Conservation (phyloP, 2,329 filamentous ascomycete species). For the Xylariaceae sp. region DNA sequence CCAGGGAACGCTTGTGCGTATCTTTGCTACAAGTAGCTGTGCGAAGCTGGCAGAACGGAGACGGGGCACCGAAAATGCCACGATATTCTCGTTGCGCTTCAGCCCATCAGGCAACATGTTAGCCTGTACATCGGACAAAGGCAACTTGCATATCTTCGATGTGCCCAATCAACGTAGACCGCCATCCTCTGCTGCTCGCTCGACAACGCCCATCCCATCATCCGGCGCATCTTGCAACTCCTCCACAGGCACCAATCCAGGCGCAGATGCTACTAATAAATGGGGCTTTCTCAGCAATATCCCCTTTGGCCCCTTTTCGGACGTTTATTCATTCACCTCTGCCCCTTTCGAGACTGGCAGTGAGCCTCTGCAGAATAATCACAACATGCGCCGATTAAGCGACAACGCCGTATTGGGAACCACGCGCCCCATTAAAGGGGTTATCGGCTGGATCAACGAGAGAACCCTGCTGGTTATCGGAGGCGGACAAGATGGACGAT, state of each 20-base stretch:
- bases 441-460: conserved; percentile 79
- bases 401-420: conserved; percentile 42
- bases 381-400: conserved; percentile 24
- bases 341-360: conserved; percentile 78
- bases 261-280: conserved; percentile 58
- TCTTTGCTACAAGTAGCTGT: conserved; percentile 76
- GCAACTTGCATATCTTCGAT: conserved; percentile 91
- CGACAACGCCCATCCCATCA: conserved; percentile 17
- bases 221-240: conserved; percentile 15
- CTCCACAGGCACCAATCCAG: conserved; percentile 22
- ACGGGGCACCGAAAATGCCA: conserved; percentile 80
- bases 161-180: conserved; percentile 53
- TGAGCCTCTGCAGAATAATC: conserved; percentile 50
- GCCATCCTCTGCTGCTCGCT: conserved; percentile 15
- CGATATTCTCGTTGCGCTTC: conserved; percentile 82
- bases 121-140: conserved; percentile 94
- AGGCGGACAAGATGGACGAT: conserved; percentile 71
- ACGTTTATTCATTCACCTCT: conserved; percentile 79
- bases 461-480: conserved; percentile 69
- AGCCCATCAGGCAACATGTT: conserved; percentile 74
- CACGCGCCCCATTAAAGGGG: conserved; percentile 65
- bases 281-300: conserved; percentile 83
- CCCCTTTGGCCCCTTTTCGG: conserved; percentile 83
- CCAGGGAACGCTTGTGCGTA: conserved; percentile 77
- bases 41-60: conserved; percentile 79